A percentile compares a stretch with the other conserved stretches of the same genome.
Conservation (phyloP, 371 early-diverging fungal species). For the Syncephalastrum contaminatum region DNA sequence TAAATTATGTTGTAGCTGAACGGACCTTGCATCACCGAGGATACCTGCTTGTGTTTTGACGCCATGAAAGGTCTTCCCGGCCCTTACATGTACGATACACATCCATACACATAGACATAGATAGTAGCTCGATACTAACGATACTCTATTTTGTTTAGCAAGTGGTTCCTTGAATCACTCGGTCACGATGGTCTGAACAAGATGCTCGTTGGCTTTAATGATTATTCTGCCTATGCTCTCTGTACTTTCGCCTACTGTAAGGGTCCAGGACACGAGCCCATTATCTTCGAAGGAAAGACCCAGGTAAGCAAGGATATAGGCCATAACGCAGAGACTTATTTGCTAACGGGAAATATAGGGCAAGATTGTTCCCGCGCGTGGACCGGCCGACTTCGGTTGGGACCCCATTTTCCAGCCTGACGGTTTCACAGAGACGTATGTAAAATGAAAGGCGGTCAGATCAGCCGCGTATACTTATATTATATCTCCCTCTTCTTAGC, state of each 20-base stretch:
- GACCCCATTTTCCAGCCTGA: conserved; percentile 92
- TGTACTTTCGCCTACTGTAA: conserved; percentile 89
- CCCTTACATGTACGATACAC: conserved; percentile 70
- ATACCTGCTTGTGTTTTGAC: conserved; percentile 91
- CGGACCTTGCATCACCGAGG: conserved; percentile 91
- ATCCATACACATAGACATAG: background rate
- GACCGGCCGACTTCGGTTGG: conserved; percentile 91
- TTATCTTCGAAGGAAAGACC: conserved; percentile 89
- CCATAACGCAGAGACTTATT: background rate
- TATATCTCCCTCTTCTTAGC: conserved; percentile 24
- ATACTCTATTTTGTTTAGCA: conserved; percentile 47
- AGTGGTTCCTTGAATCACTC: conserved; percentile 89
- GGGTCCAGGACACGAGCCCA: conserved; percentile 83
- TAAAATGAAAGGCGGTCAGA: background rate
- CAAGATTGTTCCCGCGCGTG: conserved; percentile 87
- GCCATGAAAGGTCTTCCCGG: conserved; percentile 92
- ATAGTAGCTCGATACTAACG: background rate
- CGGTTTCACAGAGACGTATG: conserved; percentile 72
- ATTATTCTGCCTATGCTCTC: conserved; percentile 82
- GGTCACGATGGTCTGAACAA: conserved; percentile 81
- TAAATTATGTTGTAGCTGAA: conserved; percentile 45
- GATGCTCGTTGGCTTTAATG: conserved; percentile 85
- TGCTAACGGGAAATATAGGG: conserved; percentile 49
- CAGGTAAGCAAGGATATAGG: conserved; percentile 37
- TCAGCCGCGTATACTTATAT: background rate